Conservation (phyloP, 2,329 filamentous ascomycete species). For the Fusarium sp. region DNA sequence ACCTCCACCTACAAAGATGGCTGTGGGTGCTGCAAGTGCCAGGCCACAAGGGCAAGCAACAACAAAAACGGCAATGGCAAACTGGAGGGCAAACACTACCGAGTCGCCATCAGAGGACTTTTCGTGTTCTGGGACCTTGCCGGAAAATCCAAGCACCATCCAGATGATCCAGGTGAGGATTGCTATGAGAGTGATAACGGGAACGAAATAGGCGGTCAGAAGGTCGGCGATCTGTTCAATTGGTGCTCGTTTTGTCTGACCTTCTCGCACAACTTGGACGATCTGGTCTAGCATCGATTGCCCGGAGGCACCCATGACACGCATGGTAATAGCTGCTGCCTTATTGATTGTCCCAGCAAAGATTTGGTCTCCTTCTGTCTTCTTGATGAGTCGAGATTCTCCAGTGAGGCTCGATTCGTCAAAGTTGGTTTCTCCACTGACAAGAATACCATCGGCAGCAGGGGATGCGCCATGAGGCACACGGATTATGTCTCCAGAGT, state of each 20-base stretch:
- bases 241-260: conserved; percentile 78
- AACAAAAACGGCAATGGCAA: conserved; percentile 87
- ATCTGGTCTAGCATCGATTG: conserved; percentile 84
- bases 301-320: conserved; percentile 72
- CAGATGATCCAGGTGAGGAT: conserved; percentile 78
- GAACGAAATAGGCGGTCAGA: conserved; percentile 81
- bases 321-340: conserved; percentile 68
- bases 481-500: conserved; percentile 78
- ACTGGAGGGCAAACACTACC: conserved; percentile 80
- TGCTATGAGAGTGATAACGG: conserved; percentile 75
- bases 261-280: conserved; percentile 79
- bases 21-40: conserved; percentile 85
- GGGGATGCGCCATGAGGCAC: conserved; percentile 85
- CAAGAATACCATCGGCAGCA: conserved; percentile 80
- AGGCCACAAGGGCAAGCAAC: conserved; percentile 88
- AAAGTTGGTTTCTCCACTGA: conserved; percentile 73
- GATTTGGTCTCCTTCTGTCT: conserved; percentile 70
- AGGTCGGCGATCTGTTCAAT: conserved; percentile 79
- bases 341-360: conserved; percentile 82
- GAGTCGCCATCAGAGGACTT: conserved; percentile 70
- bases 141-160: conserved; percentile 71
- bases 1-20: conserved; percentile 84
- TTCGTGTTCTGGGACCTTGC: conserved; percentile 66
- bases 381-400: conserved; percentile 75
- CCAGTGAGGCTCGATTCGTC: conserved; percentile 93